Base-by-base conservation (phyloP, 1,139 yeast species). In the Scheffersomyces parashehatae region DNA sequence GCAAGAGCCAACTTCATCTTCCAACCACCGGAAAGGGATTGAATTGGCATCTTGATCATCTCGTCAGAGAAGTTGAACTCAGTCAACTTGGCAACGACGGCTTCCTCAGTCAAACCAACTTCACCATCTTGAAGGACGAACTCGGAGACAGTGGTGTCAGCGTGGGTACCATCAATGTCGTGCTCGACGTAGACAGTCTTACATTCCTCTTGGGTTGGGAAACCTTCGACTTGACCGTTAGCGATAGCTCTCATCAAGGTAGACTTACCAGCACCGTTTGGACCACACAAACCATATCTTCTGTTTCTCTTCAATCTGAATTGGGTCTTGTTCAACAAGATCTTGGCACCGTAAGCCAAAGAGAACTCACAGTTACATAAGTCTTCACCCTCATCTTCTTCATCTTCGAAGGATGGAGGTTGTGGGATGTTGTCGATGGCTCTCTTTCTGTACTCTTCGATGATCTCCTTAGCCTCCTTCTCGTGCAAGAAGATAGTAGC, bases 361-460 rank as follows among this genome's bases (percentile, higher is more conserved):
- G 99, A 93, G 89, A 93, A 93, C 84, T 93, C 98, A 86, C 98
- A 91, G 95, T 93, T 93, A 85, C 99, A 93, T 71, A 93, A 83
- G 71, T 93, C 99, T 81, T 93, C 99, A 80, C 99, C 99, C 70
- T 93, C 99, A 69, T 93, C 99, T 73, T 93, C 99, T 82, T 93
- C 99, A 72, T 93, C 98, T 73, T 88, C 97, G 73, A 90, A 90
- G 65, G 85, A 75, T 65, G 97, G 96, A 65, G 95, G 95, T 67
- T 83, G 86, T 68, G 98, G 98, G 62, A 91, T 93, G 89, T 93
- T 91, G 80, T 91, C 96, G 69, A 93, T 85, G 59, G 98, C 91
- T 79, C 86, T 80, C 83, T 84, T 85, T 82, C 99, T 89, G 86
- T 84, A 89, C 72, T 86, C 89, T 76, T 90, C 97, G 68, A 93